Base-by-base conservation (phyloP, 2,329 filamentous ascomycete species). In the Monosporascus sp. region DNA sequence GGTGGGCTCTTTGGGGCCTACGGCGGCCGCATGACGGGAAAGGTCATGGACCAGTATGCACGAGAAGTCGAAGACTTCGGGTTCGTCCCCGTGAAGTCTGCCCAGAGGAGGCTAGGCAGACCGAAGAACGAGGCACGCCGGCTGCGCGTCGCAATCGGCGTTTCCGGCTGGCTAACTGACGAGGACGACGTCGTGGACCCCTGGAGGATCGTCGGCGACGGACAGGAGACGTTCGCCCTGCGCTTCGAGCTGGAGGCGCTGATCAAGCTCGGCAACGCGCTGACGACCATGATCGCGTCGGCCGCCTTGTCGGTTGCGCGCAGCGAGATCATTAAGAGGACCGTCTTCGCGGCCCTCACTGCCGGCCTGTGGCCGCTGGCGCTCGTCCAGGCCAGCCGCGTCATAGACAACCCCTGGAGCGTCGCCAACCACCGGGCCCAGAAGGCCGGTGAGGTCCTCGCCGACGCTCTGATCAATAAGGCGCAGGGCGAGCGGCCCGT, bases 1-100 rank as follows among this genome's bases (percentile, higher is more conserved):
- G 93, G 91, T 6, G 83, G 88, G 20, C 73, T 97, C 11, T 96
- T 97, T 64, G 93, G 93, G 2, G 90, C 94, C 3, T 96, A 95
- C 63, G 88, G 89, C 7, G 85, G 86, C 0, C 83, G 86, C 38
- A 93, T 96, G 79, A 90, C 89, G 0, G 85, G 87, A 37, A 85
- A 91, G 66, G 91, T 92, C 76, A 88, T 97, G 80, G 91, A 96
- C 59, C 80, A 87, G 34, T 96, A 95, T 66, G 84, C 88, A 6
- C 84, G 85, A 61, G 90, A 96, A 61, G 87, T 97, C 14, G 84
- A 91, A 63, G 93, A 97, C 65, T 96, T 97, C 69, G 90, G 85
- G 0, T 92, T 97, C 62, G 71, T 96, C 9, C 90, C 91, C 0
- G 77, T 95, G 17, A 81, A 83, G 47, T 79, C 80, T 73, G 66